These are phyloP conservation scores for Lactuca saligna DNA, from an alignment of 129 eudicot species.

Conservation along the genomic window DNA sequence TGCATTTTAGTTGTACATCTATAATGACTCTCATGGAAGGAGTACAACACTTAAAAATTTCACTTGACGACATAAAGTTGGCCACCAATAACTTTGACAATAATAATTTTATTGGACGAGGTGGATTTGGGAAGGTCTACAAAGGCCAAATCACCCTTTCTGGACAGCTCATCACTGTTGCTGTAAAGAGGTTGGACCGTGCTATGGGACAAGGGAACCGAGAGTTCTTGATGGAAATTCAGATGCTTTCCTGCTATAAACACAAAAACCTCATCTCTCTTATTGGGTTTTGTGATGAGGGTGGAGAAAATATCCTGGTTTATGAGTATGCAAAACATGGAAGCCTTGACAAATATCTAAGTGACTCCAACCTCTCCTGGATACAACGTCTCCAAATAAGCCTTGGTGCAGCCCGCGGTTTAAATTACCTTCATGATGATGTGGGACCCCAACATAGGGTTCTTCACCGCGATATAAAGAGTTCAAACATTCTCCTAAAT, in stretches of 20 bases:
- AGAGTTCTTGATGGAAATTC: neutral
- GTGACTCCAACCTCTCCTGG: neutral
- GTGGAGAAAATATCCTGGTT: neutral
- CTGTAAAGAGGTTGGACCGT: conserved; percentile 1
- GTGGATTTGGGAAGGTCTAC: conserved; percentile 5
- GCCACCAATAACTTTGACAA: neutral
- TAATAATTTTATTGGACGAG: neutral
- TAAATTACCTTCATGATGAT: conserved; percentile 2
- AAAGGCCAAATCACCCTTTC: neutral
- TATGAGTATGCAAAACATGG: neutral
- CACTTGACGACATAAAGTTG: conserved; percentile 11
- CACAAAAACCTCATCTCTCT: neutral
- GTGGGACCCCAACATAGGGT: conserved; percentile 11
- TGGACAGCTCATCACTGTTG: neutral
- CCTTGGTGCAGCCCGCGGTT: neutral
- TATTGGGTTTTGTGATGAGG: neutral
- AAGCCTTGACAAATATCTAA: neutral
- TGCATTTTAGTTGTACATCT: no score
- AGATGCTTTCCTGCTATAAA: neutral
- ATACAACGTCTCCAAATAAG: conserved; percentile 1
- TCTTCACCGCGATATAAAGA: neutral
- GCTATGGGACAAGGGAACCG: neutral
- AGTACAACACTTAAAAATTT: neutral
- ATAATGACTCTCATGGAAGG: neutral
- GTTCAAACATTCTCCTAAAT: neutral